phyloP scores from a whole-genome alignment of 768 basidiomycete genomes.

The Lentinula edodes region DNA sequence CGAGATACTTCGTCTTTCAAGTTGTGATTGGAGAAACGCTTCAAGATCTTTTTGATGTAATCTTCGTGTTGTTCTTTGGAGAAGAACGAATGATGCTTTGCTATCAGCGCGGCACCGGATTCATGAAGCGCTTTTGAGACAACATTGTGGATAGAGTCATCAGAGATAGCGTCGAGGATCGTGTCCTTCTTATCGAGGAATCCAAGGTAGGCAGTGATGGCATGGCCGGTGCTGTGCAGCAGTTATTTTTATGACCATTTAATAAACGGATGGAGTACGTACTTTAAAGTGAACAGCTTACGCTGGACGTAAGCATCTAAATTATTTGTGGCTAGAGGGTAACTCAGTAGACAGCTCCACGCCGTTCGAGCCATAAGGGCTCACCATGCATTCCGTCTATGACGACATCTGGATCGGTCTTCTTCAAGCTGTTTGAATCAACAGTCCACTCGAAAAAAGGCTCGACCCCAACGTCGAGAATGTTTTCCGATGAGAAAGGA shows the following conservation, averaged over 20 bases:
- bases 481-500: constrained; percentile 15
- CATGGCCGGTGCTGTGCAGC: constrained; percentile 23
- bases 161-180: constrained; percentile 25
- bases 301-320: constrained; percentile 32
- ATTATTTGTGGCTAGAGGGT: constrained; percentile 16
- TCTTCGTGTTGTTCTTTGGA: constrained; percentile 12
- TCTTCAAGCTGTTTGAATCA: constrained; percentile 23
- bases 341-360: not conserved
- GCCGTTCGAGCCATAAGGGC: not conserved
- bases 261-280: not conserved
- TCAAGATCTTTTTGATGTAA: constrained; percentile 28
- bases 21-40: constrained; percentile 27
- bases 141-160: constrained; percentile 20
- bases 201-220: constrained; percentile 32
- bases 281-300: constrained; percentile 38
- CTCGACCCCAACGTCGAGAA: constrained; percentile 34
- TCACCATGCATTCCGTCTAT: constrained; percentile 19
- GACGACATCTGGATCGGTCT: constrained; percentile 12
- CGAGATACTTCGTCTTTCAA: constrained; percentile 29
- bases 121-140: constrained; percentile 29
- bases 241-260: not conserved
- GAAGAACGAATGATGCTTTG: constrained; percentile 15
- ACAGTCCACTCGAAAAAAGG: constrained; percentile 36
- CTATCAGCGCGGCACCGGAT: constrained; percentile 29
- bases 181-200: constrained; percentile 22